phyloP scores from a whole-genome alignment of 768 basidiomycete species.

The Leccinum uliginosum region DNA sequence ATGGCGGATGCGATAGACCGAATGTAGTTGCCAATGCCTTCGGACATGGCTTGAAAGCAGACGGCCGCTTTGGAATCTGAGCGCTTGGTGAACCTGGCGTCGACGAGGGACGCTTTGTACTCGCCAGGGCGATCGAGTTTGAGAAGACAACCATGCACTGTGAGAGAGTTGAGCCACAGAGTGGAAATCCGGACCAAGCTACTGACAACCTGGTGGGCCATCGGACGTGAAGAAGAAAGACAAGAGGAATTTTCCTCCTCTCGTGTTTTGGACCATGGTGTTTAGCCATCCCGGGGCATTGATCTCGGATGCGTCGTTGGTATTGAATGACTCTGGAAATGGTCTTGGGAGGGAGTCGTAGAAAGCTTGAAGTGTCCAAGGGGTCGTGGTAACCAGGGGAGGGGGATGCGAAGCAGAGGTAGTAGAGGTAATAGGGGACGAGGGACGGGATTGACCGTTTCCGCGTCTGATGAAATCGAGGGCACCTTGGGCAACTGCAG shows the following conservation, averaged over 20 bases:
- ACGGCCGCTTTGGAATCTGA: constrained; percentile 69
- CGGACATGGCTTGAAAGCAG: constrained; percentile 59
- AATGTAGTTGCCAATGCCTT: constrained; percentile 55
- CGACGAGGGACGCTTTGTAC: constrained; percentile 56
- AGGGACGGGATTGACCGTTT: constrained; percentile 45
- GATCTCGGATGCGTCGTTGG: constrained; percentile 44
- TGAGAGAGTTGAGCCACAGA: constrained; percentile 3
- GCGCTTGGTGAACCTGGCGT: constrained; percentile 56
- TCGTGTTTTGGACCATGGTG: constrained; percentile 44
- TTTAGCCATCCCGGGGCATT: constrained; percentile 56
- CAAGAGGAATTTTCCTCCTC: constrained; percentile 42
- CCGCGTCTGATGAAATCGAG: constrained; percentile 56
- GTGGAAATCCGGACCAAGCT: background rate
- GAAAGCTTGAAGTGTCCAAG: constrained; percentile 49
- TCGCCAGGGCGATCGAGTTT: constrained; percentile 51
- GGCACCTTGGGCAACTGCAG: constrained; percentile 50
- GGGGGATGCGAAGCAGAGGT: constrained; percentile 5
- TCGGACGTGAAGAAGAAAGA: constrained; percentile 45
- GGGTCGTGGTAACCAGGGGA: constrained; percentile 9
- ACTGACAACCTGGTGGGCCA: constrained; percentile 42
- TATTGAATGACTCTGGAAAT: constrained; percentile 50
- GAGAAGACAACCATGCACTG: constrained; percentile 62
- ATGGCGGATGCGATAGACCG: constrained; percentile 39
- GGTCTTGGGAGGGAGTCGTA: constrained; percentile 65
- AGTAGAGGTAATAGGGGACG: constrained; percentile 16